These are phyloP conservation scores for Leucaena leucocephala DNA, from an alignment of 306 rosid species.

Conservation along the genomic window DNA sequence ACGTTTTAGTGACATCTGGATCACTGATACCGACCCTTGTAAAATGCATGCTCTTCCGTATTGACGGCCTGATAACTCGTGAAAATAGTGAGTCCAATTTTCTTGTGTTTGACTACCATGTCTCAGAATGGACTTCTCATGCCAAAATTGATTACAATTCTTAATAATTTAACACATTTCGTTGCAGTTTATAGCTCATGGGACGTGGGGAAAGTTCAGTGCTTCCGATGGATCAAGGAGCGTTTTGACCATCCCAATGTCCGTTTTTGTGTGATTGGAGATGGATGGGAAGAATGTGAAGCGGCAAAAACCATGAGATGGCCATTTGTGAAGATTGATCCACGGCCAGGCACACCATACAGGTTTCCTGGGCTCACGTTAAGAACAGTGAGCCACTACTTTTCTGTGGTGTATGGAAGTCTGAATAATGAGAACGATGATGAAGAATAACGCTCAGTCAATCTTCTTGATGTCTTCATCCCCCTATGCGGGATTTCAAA, in stretches of 20 bases:
- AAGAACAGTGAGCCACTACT: conserved; percentile 64
- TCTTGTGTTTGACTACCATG: conserved; percentile 10
- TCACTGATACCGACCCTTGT: conserved; percentile 88
- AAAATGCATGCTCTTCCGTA: conserved; percentile 87
- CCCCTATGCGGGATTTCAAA: conserved; percentile 31
- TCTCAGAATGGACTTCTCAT: background rate
- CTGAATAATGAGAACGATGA: conserved; percentile 52
- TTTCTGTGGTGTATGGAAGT: conserved; percentile 76
- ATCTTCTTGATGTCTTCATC: conserved; percentile 28
- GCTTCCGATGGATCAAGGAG: conserved; percentile 79
- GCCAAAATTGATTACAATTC: conserved; percentile 8
- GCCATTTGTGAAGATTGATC: conserved; percentile 86
- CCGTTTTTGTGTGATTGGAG: conserved; percentile 84
- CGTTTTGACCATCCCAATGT: conserved; percentile 72
- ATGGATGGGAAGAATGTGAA: conserved; percentile 95
- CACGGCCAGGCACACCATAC: conserved; percentile 67
- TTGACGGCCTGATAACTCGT: conserved; percentile 60
- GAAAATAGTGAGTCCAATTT: conserved; percentile 64
- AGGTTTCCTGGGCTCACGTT: conserved; percentile 93
- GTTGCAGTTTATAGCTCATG: conserved; percentile 86
- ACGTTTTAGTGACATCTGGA: conserved; percentile 91
- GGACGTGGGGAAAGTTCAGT: conserved; percentile 81
- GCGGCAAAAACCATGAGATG: conserved; percentile 79
- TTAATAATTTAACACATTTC: conserved; percentile 16
- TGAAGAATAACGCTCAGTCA: conserved; percentile 43